Base-by-base conservation (phyloP, 371 early-diverging fungal genomes). In the Mortierella sp. region DNA sequence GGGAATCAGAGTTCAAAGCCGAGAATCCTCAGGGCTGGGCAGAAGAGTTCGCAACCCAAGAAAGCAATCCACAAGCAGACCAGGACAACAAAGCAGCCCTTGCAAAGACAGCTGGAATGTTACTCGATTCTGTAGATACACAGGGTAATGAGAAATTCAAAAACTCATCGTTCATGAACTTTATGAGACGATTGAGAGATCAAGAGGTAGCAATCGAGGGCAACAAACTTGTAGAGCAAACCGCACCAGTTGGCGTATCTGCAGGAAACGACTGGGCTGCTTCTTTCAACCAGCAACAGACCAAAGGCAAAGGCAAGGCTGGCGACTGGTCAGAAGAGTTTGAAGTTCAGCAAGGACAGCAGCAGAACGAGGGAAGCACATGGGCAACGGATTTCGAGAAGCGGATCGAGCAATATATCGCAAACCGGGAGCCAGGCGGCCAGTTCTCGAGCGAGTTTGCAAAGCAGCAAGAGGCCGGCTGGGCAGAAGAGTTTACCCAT, bases 101-200 rank as follows among this genome's bases (percentile, higher is more conserved):
- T 23, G 92, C 97, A 3, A 88, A 89, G 60, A 94, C 96, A 2
- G 99, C 99, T 5, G 94, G 92, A 13, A 85, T 92, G 76, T 85
- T 97, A 15, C 73, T 97, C 12, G 92, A 94, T 54, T 88, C 93
- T 8, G 93, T 97, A 7, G 88, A 91, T 56, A 83, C 80, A 15
- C 86, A 93, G 5, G 82, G 86, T 59, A 96, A 96, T 58, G 96
- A 97, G 23, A 97, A 98, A 80, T 96, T 98, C 75, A 93, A 93
- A 73, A 87, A 93, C 57, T 97, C 96, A 5, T 91, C 93, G 53
- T 98, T 98, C 72, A 83, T 98, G 87, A 87, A 88, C 23, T 88
- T 98, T 75, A 97, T 98, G 96, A 88, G 94, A 51, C 88, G 94
- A 64, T 83, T 98, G 55, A 89, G 95, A n/a, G 95, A 98, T 80